Evolutionary conservation across 257 asterid species (phyloP).

Genomic region (Penstemon eatonii): DNA sequence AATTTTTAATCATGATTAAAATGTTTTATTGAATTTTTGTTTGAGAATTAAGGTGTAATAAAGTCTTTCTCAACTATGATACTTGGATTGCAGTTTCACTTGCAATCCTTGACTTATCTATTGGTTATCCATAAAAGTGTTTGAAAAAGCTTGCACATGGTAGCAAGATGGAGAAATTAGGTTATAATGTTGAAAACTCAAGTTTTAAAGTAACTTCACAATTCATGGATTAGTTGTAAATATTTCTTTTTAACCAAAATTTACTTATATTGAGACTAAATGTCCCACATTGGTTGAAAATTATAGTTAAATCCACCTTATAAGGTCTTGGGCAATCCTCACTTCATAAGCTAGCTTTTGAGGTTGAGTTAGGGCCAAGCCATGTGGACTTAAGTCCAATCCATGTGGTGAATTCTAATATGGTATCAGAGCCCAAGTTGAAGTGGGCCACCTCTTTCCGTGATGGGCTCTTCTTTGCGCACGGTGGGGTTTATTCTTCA

Average conservation of each 20-base stretch:
- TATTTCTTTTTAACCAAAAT: constrained; percentile 7
- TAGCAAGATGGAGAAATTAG: constrained; percentile 5
- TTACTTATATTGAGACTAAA: too few species aligned
- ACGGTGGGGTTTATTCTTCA: too few species aligned
- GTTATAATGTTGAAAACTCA: constrained; percentile 20
- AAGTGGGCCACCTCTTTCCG: too few species aligned
- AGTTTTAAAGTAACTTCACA: constrained; percentile 6
- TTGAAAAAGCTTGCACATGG: constrained; percentile 5
- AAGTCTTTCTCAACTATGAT: background rate
- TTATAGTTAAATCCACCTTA: too few species aligned
- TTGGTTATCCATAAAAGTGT: constrained; percentile 5
- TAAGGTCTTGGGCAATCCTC: too few species aligned
- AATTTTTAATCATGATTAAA: constrained; percentile 26
- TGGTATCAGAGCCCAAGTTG: too few species aligned
- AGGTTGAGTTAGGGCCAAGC: too few species aligned
- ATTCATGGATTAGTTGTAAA: constrained; percentile 8
- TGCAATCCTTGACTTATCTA: constrained; percentile 15
- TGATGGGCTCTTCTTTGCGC: too few species aligned
- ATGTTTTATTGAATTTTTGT: constrained; percentile 17
- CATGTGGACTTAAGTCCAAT: too few species aligned
- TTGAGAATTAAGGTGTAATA: constrained; percentile 1
- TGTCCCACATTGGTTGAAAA: too few species aligned
- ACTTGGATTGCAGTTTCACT: constrained; percentile 6
- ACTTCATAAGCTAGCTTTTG: too few species aligned
- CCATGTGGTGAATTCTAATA: too few species aligned